Percentiles rank a stretch among this genome's conserved stretches.
Conservation (phyloP, 179 eudicot genomes). For the Heliamphora pulchella region DNA sequence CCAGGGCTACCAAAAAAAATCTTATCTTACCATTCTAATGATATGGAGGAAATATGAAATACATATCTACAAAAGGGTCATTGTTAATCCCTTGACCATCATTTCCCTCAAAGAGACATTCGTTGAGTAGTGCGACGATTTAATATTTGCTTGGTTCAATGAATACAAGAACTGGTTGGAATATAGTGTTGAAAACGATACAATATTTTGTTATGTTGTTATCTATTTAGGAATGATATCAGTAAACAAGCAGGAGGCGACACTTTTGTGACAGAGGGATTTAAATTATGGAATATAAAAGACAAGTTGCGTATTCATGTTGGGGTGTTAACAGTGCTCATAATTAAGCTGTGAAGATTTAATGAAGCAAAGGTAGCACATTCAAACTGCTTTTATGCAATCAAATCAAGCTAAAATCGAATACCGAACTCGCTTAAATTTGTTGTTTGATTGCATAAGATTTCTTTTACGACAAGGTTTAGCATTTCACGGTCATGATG, state of each 20-base stretch:
- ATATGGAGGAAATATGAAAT: no score
- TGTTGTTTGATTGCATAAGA: not conserved
- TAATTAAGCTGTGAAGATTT: not conserved
- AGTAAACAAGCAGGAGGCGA: not conserved
- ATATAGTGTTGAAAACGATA: not conserved
- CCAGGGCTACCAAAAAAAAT: no score
- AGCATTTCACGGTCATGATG: not conserved
- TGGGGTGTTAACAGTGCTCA: no score
- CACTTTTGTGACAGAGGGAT: not conserved
- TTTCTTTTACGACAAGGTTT: not conserved
- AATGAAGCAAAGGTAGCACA: not conserved
- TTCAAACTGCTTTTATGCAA: not conserved
- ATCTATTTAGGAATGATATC: not conserved
- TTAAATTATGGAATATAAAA: not conserved
- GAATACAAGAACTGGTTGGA: not conserved
- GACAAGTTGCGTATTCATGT: not conserved
- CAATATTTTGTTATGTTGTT: no score
- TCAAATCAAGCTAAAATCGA: not conserved
- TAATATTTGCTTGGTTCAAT: no score
- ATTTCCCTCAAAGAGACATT: no score
- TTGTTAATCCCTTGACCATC: no score
- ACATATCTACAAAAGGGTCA: no score
- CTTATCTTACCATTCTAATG: no score
- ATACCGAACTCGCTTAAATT: not conserved
- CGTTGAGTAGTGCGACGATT: no score